phyloP scores from a whole-genome alignment of 164 flowering plant species.

The Tinospora cordifolia region DNA sequence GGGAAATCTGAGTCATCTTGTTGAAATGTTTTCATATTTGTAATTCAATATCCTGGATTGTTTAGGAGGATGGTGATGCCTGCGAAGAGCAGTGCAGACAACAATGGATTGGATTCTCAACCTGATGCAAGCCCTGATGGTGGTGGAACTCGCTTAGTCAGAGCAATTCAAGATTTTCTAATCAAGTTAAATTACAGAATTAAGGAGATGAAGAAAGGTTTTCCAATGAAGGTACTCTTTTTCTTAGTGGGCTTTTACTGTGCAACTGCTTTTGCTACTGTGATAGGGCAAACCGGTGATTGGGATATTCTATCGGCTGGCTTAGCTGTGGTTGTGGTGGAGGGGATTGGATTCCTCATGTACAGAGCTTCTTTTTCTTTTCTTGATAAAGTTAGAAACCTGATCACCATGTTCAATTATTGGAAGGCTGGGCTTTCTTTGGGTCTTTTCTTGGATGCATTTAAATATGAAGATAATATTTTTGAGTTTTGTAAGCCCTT shows the following conservation, averaged over 20 bases:
- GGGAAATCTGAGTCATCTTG: neutral
- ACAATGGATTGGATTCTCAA: conserved; percentile 37
- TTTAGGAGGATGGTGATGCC: conserved; percentile 54
- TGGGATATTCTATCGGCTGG: conserved; percentile 97
- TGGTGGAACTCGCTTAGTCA: conserved; percentile 54
- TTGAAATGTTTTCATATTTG: neutral
- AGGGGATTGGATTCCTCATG: conserved; percentile 91
- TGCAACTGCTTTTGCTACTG: conserved; percentile 93
- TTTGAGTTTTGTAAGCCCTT: conserved; percentile 28
- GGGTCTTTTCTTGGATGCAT: conserved; percentile 94
- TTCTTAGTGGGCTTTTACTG: conserved; percentile 89
- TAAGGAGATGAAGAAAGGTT: conserved; percentile 46
- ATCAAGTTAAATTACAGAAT: conserved; percentile 43
- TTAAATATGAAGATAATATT: conserved; percentile 56
- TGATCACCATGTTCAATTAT: conserved; percentile 66
- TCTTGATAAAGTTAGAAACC: conserved; percentile 33
- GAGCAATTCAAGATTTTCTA: conserved; percentile 42
- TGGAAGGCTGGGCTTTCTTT: conserved; percentile 89
- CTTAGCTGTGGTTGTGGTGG: conserved; percentile 79
- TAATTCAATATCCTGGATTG: conserved; percentile 4
- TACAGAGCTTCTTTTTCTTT: conserved; percentile 60
- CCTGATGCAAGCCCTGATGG: conserved; percentile 30
- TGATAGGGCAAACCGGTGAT: conserved; percentile 96
- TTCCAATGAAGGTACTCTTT: conserved; percentile 69
- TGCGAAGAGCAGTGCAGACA: conserved; percentile 46